These are phyloP conservation scores for Chrysoporthe puriensis DNA, from an alignment of 2,329 filamentous ascomycete genomes.

Conservation along the genomic window DNA sequence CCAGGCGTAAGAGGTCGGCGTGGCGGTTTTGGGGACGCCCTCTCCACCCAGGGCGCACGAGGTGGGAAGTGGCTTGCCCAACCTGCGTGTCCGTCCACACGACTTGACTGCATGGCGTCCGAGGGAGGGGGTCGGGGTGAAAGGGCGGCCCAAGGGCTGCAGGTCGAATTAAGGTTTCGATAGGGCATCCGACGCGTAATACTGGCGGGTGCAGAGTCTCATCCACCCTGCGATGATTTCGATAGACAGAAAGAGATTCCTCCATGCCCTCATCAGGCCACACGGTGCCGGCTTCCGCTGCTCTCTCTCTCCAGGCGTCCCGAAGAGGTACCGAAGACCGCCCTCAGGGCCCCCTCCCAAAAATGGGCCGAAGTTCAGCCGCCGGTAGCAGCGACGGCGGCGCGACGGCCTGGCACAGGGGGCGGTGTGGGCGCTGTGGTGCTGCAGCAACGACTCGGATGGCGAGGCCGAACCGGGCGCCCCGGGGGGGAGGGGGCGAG, in stretches of 20 bases:
- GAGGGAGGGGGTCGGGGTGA: not conserved
- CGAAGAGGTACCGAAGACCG: constrained; percentile 7
- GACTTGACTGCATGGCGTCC: not conserved
- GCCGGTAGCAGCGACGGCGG: constrained; percentile 24
- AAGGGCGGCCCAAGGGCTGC: not conserved
- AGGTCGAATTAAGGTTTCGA: not conserved
- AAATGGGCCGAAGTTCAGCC: constrained; percentile 24
- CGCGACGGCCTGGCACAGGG: constrained; percentile 22
- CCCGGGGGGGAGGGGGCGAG: not conserved
- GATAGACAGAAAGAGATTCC: not conserved
- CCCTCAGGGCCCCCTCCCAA: not conserved
- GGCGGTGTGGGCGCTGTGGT: not conserved
- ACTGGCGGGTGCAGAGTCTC: not conserved
- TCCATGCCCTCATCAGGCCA: not conserved
- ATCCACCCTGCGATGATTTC: not conserved
- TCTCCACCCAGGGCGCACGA: not conserved
- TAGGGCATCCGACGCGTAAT: not conserved
- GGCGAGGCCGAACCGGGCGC: constrained; percentile 9
- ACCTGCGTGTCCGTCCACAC: not conserved
- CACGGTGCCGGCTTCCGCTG: constrained; percentile 3
- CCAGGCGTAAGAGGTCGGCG: not conserved
- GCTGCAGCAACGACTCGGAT: not conserved
- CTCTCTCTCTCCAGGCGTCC: not conserved
- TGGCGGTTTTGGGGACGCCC: not conserved
- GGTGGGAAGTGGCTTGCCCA: not conserved